A percentile compares a stretch with the other conserved stretches of the same genome.
Conservation (phyloP, 805 yeast genomes). For the Candida vaughaniae region DNA sequence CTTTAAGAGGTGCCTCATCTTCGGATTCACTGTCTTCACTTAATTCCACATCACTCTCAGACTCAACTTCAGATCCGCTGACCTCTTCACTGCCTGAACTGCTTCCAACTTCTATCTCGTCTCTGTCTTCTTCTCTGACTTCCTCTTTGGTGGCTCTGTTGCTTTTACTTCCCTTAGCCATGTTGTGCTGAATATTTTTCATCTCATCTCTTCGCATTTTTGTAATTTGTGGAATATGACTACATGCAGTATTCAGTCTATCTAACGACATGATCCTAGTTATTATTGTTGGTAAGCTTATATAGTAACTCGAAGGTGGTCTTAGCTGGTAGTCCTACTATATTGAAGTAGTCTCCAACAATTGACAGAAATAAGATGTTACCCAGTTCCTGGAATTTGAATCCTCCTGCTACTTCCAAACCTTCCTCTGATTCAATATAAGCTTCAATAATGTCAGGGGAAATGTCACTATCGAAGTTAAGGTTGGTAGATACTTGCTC, state of each 20-base stretch:
- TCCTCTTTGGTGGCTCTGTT: constrained; percentile 3
- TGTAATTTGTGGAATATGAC: background rate
- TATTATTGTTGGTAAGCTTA: no score
- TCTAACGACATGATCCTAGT: no score
- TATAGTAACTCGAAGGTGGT: constrained; percentile 45
- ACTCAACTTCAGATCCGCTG: no score
- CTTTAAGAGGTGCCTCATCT: constrained; percentile 22
- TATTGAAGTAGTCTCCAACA: constrained; percentile 80
- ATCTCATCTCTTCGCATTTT: constrained; percentile 11
- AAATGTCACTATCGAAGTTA: constrained; percentile 43
- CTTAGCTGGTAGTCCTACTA: constrained; percentile 81
- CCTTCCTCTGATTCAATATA: constrained; percentile 79
- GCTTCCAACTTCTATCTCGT: constrained; percentile 30
- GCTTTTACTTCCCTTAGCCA: constrained; percentile 12
- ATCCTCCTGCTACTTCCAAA: constrained; percentile 86
- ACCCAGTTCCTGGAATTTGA: constrained; percentile 75
- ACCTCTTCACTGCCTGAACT: constrained; percentile 22
- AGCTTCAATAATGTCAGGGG: constrained; percentile 53
- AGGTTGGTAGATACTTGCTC: constrained; percentile 38
- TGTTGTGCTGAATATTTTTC: constrained; percentile 11
- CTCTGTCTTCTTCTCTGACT: constrained; percentile 14
- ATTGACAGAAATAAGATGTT: constrained; percentile 60
- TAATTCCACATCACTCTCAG: constrained; percentile 16
- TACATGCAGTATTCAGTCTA: no score
- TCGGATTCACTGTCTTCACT: constrained; percentile 21